These are phyloP conservation scores for Globisporangium middletonii DNA, from an alignment of 352 stramenopile genomes.

Conservation along the genomic window DNA sequence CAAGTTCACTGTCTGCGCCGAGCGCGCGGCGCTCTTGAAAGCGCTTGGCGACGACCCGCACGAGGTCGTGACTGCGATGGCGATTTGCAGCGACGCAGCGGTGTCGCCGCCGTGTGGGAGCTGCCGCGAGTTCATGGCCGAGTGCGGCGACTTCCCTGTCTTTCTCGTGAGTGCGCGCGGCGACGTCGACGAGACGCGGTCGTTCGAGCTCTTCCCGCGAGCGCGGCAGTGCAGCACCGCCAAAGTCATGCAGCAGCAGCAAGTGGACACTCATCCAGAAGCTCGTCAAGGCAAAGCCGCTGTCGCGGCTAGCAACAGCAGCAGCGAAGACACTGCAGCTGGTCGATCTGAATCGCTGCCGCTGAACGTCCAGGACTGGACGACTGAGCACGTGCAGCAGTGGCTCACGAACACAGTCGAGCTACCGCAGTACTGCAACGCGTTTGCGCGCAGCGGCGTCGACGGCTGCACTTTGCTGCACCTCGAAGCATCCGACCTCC, in stretches of 20 bases:
- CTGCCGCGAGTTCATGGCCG: slow-evolving; percentile 65
- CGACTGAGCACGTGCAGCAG: slow-evolving; percentile 31
- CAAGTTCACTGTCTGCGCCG: slow-evolving; percentile 42
- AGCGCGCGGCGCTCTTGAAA: slow-evolving; percentile 51
- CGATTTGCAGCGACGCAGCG: slow-evolving; percentile 55
- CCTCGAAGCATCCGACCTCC: slow-evolving; percentile 50
- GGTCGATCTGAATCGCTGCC: slow-evolving; percentile 3
- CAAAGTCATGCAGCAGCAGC: slow-evolving; percentile 13
- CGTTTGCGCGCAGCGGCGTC: slow-evolving; percentile 48
- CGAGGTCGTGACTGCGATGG: slow-evolving; percentile 35
- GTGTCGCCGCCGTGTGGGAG: slow-evolving; percentile 54
- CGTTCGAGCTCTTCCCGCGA: slow-evolving; percentile 52
- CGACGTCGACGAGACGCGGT: slow-evolving; percentile 46
- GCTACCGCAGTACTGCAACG: slow-evolving; percentile 40
- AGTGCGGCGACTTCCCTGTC: slow-evolving; percentile 68
- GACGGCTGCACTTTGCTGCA: slow-evolving; percentile 64
- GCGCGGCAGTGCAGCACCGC: slow-evolving; percentile 22
- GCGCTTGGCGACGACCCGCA: slow-evolving; percentile 18
- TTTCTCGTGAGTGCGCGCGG: slow-evolving; percentile 52
- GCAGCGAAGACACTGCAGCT: slow-evolving; percentile 1
- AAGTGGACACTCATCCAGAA: not conserved
- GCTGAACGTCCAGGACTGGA: slow-evolving; percentile 49
- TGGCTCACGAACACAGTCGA: slow-evolving; percentile 49
- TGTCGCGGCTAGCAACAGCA: not conserved
- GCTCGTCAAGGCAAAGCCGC: no score